A percentile compares a stretch with the other conserved stretches of the same genome.
Conservation (phyloP, 805 yeast species). For the Nakazawaea holstii region DNA sequence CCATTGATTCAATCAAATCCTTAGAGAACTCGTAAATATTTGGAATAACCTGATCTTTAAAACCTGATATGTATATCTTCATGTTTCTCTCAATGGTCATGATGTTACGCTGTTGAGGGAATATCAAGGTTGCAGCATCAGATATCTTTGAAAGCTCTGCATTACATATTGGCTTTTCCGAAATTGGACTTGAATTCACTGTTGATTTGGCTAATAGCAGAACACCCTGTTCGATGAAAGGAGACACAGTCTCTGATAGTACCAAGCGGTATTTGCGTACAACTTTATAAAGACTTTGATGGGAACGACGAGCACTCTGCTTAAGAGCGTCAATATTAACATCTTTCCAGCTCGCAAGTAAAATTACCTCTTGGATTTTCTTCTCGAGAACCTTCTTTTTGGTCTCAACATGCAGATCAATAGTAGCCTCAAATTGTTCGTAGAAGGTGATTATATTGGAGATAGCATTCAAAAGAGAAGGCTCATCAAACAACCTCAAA, state of each 20-base stretch:
- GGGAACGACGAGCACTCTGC: slow-evolving; percentile 90
- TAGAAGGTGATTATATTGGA: slow-evolving; percentile 59
- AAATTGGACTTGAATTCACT: background rate
- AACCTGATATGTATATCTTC: slow-evolving; percentile 34
- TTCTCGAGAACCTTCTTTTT: slow-evolving; percentile 61
- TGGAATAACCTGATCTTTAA: slow-evolving; percentile 33
- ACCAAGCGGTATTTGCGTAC: slow-evolving; percentile 75
- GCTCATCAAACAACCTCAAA: slow-evolving; percentile 26
- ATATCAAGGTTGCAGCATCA: slow-evolving; percentile 26
- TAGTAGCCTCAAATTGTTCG: slow-evolving; percentile 50
- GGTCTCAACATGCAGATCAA: slow-evolving; percentile 39
- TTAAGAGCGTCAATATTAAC: slow-evolving; percentile 89
- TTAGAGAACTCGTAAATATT: slow-evolving; percentile 48
- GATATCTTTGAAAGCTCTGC: slow-evolving; percentile 4
- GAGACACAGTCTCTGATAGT: slow-evolving; percentile 44
- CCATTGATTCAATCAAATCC: slow-evolving; percentile 51
- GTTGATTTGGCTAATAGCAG: slow-evolving; percentile 9
- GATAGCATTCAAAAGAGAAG: slow-evolving; percentile 34
- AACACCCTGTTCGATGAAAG: slow-evolving; percentile 58
- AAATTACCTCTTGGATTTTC: slow-evolving; percentile 76
- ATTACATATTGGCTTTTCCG: background rate
- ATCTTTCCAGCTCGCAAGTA: slow-evolving; percentile 96
- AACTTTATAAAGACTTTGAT: slow-evolving; percentile 73
- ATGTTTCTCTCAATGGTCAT: slow-evolving; percentile 49
- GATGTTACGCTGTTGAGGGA: slow-evolving; percentile 47